Base-by-base conservation (phyloP, 208 protist species). In the Leishmania martiniquensis region DNA sequence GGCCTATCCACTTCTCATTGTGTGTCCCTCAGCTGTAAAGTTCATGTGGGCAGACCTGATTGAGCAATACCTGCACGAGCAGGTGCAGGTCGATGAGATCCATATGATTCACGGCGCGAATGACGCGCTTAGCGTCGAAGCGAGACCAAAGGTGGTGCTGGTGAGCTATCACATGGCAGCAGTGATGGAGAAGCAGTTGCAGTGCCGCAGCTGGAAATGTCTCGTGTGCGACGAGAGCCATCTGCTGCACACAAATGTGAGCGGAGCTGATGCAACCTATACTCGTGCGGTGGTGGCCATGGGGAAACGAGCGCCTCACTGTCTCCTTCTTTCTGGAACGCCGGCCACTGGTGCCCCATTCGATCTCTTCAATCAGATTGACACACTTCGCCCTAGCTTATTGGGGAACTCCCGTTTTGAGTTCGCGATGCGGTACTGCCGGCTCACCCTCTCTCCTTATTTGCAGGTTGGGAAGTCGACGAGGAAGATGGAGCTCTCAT, bases 121-220 rank as follows among this genome's bases (percentile, higher is more conserved):
- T 77, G 86, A 89, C 62, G 85, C 88, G 15, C 75, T 94, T 7
- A 72, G 79, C 32, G 32, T 32, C 20, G 72, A 67, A 15, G 66
- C 75, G 51, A 52, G 74, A 32, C 91, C 93, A 4, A 93, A 93
- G 52, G 83, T 97, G 29, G 93, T 97, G 22, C 65, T 97, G 1
- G 85, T 83, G 34, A 97, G 93, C 81, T 97, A 90, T 75, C 93
- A 97, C 81, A 97, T 97, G 93, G 86, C 84, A 32, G 83, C 86
- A 0, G 83, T 86, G 22, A 78, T 97, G 63, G 76, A 81, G 39
- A 65, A 63, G 9, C 80, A 89, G 63, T 74, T 97, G 22, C 75
- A 63, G 20, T 47, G 65, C 7, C 78, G 86, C 10, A 20, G 72
- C 20, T 97, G 93, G 93, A 47, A 39, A 22, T 86, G 88, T 74